A percentile compares a stretch with the other conserved stretches of the same genome.
Conservation (phyloP, 352 stramenopile genomes). For the Pythium brassicae region DNA sequence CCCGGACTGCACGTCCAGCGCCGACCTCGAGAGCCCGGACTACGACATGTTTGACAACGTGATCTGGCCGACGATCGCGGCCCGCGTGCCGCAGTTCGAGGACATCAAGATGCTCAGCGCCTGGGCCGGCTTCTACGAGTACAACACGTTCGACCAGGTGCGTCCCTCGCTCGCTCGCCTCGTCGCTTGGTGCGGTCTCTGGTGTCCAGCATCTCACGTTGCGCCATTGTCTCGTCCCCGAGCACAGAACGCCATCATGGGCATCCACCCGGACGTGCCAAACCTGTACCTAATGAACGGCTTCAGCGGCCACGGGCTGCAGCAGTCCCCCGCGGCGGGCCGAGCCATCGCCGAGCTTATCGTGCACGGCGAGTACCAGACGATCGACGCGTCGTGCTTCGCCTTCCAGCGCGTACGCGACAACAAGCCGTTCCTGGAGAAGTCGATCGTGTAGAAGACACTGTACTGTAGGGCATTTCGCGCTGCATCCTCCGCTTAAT, state of each 20-base stretch:
- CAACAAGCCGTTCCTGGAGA: slow-evolving; percentile 70
- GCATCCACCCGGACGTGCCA: slow-evolving; percentile 62
- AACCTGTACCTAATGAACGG: slow-evolving; percentile 85
- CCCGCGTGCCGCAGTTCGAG: slow-evolving; percentile 72
- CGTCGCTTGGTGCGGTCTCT: no score
- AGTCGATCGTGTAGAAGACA: slow-evolving; percentile 64
- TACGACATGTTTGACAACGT: slow-evolving; percentile 70
- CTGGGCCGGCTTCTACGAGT: slow-evolving; percentile 86
- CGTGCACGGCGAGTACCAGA: slow-evolving; percentile 61
- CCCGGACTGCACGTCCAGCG: slow-evolving; percentile 47
- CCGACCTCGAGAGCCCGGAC: slow-evolving; percentile 68
- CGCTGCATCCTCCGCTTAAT: slow-evolving; percentile 29
- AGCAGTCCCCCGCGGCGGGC: slow-evolving; percentile 74
- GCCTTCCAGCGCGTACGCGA: slow-evolving; percentile 61
- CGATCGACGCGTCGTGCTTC: slow-evolving; percentile 71
- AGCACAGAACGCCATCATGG: slow-evolving; percentile 77
- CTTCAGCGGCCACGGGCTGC: slow-evolving; percentile 79
- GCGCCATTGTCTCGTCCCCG: not conserved
- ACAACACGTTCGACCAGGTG: slow-evolving; percentile 84
- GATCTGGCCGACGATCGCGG: slow-evolving; percentile 79
- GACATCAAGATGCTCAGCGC: slow-evolving; percentile 73
- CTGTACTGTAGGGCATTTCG: no score
- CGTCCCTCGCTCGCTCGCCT: not conserved
- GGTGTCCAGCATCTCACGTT: not conserved
- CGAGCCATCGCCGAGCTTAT: slow-evolving; percentile 77